phyloP scores from a whole-genome alignment of 345 rosid species.

The Isatis tinctoria region DNA sequence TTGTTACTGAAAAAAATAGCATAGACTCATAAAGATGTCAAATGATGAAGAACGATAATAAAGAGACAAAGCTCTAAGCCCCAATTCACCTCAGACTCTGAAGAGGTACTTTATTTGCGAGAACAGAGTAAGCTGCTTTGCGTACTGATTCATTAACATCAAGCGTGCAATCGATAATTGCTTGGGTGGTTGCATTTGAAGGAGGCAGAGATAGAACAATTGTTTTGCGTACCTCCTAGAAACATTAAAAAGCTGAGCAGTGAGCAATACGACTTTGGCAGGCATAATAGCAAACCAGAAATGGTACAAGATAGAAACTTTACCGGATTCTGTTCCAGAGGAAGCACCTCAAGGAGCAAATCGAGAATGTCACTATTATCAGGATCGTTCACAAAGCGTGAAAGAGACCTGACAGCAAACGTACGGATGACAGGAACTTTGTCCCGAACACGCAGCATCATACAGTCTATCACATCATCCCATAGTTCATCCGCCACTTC shows the following conservation, averaged over 20 bases:
- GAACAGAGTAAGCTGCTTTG: constrained; percentile 75
- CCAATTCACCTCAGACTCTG: constrained; percentile 77
- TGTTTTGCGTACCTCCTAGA: constrained; percentile 89
- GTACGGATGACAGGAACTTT: constrained; percentile 70
- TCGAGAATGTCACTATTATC: constrained; percentile 82
- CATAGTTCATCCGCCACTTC: constrained; percentile 70
- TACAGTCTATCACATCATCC: constrained; percentile 81
- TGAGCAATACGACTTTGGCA: too few species aligned
- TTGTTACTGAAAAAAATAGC: not conserved
- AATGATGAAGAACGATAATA: not conserved
- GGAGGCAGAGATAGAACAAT: constrained; percentile 85
- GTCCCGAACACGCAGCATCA: constrained; percentile 69
- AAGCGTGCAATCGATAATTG: constrained; percentile 71
- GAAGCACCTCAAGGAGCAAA: constrained; percentile 69
- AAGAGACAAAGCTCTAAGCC: not conserved
- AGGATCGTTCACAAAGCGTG: constrained; percentile 79
- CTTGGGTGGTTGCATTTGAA: constrained; percentile 63
- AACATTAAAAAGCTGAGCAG: constrained; percentile 11
- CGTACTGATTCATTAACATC: constrained; percentile 84
- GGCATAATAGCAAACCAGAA: not conserved
- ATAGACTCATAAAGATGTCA: not conserved
- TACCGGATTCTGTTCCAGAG: constrained; percentile 71
- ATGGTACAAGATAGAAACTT: constrained; percentile 26
- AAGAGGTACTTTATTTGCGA: constrained; percentile 90
- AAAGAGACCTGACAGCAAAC: constrained; percentile 84